These are phyloP conservation scores for Phaffomyces thermotolerans DNA, from an alignment of 805 yeast genomes.

Conservation along the genomic window DNA sequence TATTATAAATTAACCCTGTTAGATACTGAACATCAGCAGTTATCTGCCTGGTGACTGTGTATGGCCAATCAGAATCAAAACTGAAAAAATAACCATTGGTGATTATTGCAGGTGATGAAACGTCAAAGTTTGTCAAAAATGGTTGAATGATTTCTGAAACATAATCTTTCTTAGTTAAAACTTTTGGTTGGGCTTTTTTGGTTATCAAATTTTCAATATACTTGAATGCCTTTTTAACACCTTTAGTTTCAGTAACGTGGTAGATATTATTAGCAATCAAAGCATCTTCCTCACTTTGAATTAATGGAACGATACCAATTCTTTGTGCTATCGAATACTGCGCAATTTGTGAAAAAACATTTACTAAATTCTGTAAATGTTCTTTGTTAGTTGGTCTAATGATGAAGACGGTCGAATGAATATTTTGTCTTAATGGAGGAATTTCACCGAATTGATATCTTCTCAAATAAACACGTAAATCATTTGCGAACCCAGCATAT, in stretches of 20 bases:
- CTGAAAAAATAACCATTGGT: slow-evolving; percentile 66
- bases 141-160: slow-evolving; percentile 18
- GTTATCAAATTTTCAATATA: slow-evolving; percentile 14
- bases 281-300: slow-evolving; percentile 16
- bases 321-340: slow-evolving; percentile 65
- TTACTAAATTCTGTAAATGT: slow-evolving; percentile 43
- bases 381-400: slow-evolving; percentile 48
- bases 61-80: slow-evolving; percentile 49
- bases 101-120: slow-evolving; percentile 46
- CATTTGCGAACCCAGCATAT: slow-evolving; percentile 40
- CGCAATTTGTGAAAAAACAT: slow-evolving; percentile 43
- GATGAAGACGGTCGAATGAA: slow-evolving; percentile 67
- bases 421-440: slow-evolving; percentile 65
- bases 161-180: slow-evolving; percentile 11
- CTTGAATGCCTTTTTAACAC: slow-evolving; percentile 10
- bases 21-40: slow-evolving; percentile 40
- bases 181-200: slow-evolving; percentile 6
- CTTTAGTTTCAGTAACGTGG: slow-evolving; percentile 11
- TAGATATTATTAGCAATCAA: slow-evolving; percentile 14
- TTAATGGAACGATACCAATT: slow-evolving; percentile 72
- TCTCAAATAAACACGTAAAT: slow-evolving; percentile 41
- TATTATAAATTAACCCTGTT: slow-evolving; percentile 20
- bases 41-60: slow-evolving; percentile 43
- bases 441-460: slow-evolving; percentile 48
- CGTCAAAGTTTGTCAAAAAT: slow-evolving; percentile 31